A percentile compares a stretch with the other conserved stretches of the same genome.
phyloP scores from a whole-genome alignment of 805 yeast species.

The Barnettozyma populi region DNA sequence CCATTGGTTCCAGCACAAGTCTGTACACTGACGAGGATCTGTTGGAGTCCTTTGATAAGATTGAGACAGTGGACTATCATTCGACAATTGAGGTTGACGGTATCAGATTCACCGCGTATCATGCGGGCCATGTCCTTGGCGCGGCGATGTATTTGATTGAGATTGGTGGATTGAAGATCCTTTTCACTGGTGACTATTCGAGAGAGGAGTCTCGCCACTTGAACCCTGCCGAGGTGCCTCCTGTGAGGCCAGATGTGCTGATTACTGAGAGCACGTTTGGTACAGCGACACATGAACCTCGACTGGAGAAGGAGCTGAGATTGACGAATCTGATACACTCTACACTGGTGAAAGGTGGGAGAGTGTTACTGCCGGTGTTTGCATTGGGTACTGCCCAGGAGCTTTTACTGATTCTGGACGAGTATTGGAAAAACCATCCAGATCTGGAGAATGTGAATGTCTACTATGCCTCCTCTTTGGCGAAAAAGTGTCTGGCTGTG shows the following conservation, averaged over 20 bases:
- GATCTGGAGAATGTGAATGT: constrained; percentile 80
- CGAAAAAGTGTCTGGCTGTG: constrained; percentile 94
- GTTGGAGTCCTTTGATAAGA: constrained; percentile 77
- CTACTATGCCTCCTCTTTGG: constrained; percentile 88
- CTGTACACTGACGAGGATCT: constrained; percentile 90
- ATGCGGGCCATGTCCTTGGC: constrained; percentile 99
- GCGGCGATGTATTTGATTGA: constrained; percentile 98
- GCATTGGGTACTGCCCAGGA: constrained; percentile 98
- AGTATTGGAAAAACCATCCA: constrained; percentile 83
- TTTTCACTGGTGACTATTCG: constrained; percentile 96
- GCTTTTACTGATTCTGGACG: constrained; percentile 81
- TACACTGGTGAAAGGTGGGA: constrained; percentile 81
- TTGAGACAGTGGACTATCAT: constrained; percentile 93
- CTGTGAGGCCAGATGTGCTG: constrained; percentile 76
- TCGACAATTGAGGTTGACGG: constrained; percentile 94
- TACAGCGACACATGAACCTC: constrained; percentile 92
- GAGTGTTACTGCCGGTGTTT: constrained; percentile 89
- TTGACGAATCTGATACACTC: constrained; percentile 79
- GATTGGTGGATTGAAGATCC: constrained; percentile 81
- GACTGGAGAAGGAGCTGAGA: constrained; percentile 77
- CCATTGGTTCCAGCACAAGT: constrained; percentile 39
- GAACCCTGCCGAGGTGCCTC: constrained; percentile 92
- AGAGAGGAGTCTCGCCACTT: constrained; percentile 94
- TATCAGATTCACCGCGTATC: constrained; percentile 92
- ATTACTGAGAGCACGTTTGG: constrained; percentile 97